These are phyloP conservation scores for Diospyros kaki DNA, from an alignment of 148 eudicot genomes.

Conservation along the genomic window DNA sequence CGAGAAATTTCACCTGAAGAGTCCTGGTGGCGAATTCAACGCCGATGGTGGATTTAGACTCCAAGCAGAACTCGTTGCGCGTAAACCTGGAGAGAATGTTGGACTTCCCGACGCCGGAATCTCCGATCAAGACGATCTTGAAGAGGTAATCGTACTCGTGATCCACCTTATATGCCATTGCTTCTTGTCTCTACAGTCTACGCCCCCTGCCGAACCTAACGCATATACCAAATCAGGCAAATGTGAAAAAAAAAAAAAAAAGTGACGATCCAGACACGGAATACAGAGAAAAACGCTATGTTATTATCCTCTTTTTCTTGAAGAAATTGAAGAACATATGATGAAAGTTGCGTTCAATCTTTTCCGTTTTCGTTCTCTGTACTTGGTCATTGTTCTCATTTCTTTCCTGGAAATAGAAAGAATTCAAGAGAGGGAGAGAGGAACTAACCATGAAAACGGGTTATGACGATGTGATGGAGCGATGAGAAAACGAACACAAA, in stretches of 20 bases:
- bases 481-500: neutral
- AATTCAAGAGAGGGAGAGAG: neutral
- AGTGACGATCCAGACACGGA: neutral
- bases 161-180: slow-evolving; percentile 69
- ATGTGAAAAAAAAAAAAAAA: slow-evolving; percentile 1
- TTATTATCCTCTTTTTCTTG: neutral
- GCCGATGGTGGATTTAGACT: no score
- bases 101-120: slow-evolving; percentile 42
- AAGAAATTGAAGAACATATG: neutral
- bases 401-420: neutral
- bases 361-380: neutral
- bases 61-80: slow-evolving; percentile 60
- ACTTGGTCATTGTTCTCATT: neutral
- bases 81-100: slow-evolving; percentile 75
- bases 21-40: slow-evolving; percentile 41
- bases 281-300: neutral
- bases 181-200: slow-evolving; percentile 12
- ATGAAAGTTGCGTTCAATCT: neutral
- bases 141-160: slow-evolving; percentile 69
- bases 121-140: no score
- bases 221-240: neutral
- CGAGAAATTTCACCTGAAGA: slow-evolving; percentile 43
- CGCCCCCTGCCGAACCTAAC: slow-evolving; percentile 16
- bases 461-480: slow-evolving; percentile 4
- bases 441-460: slow-evolving; percentile 9